Conservation (phyloP, 441 rosid species). For the Adansonia madagascariensis region DNA sequence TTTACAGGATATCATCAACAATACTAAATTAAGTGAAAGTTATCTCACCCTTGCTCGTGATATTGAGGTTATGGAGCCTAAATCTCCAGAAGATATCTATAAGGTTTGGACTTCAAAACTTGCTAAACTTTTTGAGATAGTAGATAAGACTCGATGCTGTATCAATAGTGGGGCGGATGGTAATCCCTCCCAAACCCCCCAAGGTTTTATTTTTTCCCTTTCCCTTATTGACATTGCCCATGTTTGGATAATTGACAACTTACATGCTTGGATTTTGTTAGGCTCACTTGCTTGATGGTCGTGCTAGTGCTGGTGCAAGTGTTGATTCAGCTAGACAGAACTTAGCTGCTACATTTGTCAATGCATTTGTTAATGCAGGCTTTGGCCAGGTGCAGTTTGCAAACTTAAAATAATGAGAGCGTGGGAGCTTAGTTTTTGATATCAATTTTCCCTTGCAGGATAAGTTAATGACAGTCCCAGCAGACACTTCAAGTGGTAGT, state of each 20-base stretch:
- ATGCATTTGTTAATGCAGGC: slow-evolving; percentile 98
- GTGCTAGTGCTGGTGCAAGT: slow-evolving; percentile 77
- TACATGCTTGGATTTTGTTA: slow-evolving; percentile 33
- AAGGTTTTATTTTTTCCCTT: neutral
- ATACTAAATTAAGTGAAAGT: slow-evolving; percentile 76
- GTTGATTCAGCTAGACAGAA: slow-evolving; percentile 96
- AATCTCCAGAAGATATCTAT: slow-evolving; percentile 94
- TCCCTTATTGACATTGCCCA: neutral
- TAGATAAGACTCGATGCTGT: neutral
- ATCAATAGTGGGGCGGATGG: slow-evolving; percentile 1
- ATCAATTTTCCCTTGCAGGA: slow-evolving; percentile 54
- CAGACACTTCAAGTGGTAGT: slow-evolving; percentile 69
- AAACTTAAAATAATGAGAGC: slow-evolving; percentile 18
- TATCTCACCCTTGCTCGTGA: slow-evolving; percentile 96
- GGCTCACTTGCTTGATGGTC: slow-evolving; percentile 98
- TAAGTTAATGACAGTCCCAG: slow-evolving; percentile 83
- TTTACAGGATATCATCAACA: slow-evolving; percentile 86
- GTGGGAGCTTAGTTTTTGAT: slow-evolving; percentile 18
- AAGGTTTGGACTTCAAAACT: slow-evolving; percentile 54
- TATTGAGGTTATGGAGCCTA: slow-evolving; percentile 99
- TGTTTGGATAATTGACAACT: slow-evolving; percentile 10
- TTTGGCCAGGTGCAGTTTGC: slow-evolving; percentile 73
- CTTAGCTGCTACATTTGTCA: slow-evolving; percentile 94
- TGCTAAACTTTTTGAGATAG: neutral
- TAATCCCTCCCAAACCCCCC: too few relatives aligned